These are phyloP conservation scores for Tetradesmus lagerheimii DNA, from an alignment of 139 green algal genomes.

Conservation along the genomic window DNA sequence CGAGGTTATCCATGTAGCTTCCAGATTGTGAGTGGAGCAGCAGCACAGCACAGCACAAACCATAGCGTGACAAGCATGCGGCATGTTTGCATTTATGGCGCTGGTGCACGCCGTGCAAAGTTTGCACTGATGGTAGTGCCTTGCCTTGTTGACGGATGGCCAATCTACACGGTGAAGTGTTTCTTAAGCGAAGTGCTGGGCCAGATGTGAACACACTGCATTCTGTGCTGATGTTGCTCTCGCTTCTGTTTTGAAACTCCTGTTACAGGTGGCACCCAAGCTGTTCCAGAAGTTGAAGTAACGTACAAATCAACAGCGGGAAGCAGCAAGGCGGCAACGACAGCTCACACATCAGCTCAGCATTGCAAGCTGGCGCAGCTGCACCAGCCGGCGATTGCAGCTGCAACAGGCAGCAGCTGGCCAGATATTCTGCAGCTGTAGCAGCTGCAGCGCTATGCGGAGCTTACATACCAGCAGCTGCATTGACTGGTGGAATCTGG, in stretches of 20 bases:
- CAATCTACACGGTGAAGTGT: too few relatives aligned
- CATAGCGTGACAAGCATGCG: background rate
- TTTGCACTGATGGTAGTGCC: too few relatives aligned
- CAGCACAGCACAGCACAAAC: too few relatives aligned
- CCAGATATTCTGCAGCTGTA: background rate
- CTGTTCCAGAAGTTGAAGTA: constrained; percentile 31
- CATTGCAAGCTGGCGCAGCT: background rate
- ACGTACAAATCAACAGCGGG: background rate
- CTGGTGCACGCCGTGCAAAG: too few relatives aligned
- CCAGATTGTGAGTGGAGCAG: too few relatives aligned
- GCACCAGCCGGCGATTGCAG: background rate
- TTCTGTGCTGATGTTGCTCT: background rate
- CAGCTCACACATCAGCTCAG: background rate
- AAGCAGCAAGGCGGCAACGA: background rate
- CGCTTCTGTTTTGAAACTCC: background rate
- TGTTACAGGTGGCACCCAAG: constrained; percentile 5
- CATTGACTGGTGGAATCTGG: background rate
- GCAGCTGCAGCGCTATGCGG: background rate
- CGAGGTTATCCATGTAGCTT: too few relatives aligned
- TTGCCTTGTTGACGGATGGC: too few relatives aligned
- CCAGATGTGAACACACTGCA: too few relatives aligned
- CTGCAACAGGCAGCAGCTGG: background rate
- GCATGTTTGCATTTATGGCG: background rate
- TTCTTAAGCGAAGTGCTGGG: too few relatives aligned
- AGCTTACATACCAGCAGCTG: background rate